These are phyloP conservation scores for Echites panduratus DNA, from an alignment of 257 asterid species.

Conservation along the genomic window DNA sequence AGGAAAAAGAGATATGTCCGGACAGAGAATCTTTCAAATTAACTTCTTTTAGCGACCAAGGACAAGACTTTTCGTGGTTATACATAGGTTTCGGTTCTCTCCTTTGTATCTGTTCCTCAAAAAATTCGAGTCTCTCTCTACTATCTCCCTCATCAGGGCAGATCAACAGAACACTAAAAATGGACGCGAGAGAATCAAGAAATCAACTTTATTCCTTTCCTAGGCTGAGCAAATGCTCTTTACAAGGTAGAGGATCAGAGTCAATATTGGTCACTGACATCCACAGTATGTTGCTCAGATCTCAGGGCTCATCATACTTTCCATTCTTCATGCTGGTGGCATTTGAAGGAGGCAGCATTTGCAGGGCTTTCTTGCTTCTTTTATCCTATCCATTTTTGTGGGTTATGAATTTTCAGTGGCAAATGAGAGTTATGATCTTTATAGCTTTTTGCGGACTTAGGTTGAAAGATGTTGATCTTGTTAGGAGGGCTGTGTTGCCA, in stretches of 20 bases:
- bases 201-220: constrained; percentile 32
- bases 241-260: constrained; percentile 26
- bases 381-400: constrained; percentile 46
- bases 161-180: constrained; percentile 23
- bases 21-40: too few relatives aligned
- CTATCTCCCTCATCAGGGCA: too few relatives aligned
- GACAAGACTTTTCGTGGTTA: too few relatives aligned
- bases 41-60: too few relatives aligned
- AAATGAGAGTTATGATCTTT: constrained; percentile 61
- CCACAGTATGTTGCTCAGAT: constrained; percentile 38
- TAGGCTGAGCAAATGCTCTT: constrained; percentile 32
- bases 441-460: constrained; percentile 76
- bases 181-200: constrained; percentile 19
- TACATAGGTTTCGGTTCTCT: too few relatives aligned
- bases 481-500: constrained; percentile 69
- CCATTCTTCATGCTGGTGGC: constrained; percentile 96
- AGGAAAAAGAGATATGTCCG: too few relatives aligned
- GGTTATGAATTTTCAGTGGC: constrained; percentile 34
- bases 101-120: background rate
- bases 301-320: constrained; percentile 60
- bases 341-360: constrained; percentile 79
- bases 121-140: background rate
- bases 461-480: constrained; percentile 46
- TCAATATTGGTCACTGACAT: constrained; percentile 61
- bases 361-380: constrained; percentile 62